Percentiles rank a stretch among this genome's conserved stretches.
Conservation (phyloP, 495 filamentous ascomycete genomes). For the Sabuloglossum arenarium region DNA sequence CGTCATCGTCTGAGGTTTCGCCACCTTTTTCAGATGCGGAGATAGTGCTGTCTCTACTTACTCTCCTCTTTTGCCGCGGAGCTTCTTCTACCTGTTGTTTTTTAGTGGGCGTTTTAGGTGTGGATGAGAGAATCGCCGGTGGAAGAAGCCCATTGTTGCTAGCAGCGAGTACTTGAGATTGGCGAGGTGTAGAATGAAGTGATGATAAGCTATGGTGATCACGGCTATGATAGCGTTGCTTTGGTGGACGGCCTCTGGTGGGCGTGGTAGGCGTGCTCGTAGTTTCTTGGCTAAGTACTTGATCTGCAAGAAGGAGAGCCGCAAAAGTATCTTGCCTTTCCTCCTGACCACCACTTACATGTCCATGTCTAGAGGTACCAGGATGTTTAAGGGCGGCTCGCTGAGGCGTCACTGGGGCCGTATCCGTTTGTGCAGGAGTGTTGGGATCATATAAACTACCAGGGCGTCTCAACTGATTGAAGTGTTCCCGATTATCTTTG, state of each 20-base stretch:
- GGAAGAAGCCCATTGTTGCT: neutral
- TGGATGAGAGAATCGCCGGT: neutral
- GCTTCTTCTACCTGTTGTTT: neutral
- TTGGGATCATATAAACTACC: slow-evolving; percentile 30
- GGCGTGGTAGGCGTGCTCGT: slow-evolving; percentile 48
- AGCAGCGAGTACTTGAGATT: neutral
- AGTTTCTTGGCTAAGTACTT: slow-evolving; percentile 53
- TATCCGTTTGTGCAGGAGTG: slow-evolving; percentile 7
- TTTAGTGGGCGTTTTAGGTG: neutral
- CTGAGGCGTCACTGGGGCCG: slow-evolving; percentile 11
- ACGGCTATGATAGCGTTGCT: slow-evolving; percentile 36
- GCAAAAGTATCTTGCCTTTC: slow-evolving; percentile 36
- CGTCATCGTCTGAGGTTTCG: slow-evolving; percentile 8
- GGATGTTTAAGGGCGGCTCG: slow-evolving; percentile 15
- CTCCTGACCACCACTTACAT: slow-evolving; percentile 7
- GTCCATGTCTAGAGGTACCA: slow-evolving; percentile 4
- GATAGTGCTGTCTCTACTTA: slow-evolving; percentile 74
- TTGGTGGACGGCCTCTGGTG: slow-evolving; percentile 21
- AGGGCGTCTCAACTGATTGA: slow-evolving; percentile 41
- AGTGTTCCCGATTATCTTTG: slow-evolving; percentile 65
- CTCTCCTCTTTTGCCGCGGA: slow-evolving; percentile 14
- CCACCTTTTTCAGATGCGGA: slow-evolving; percentile 60
- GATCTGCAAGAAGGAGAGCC: slow-evolving; percentile 48
- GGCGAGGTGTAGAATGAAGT: slow-evolving; percentile 47
- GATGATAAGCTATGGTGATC: slow-evolving; percentile 61